Percentiles rank a stretch among this genome's conserved stretches.
Evolutionary conservation across 164 flowering plant genomes (phyloP).

Genomic region (Hamamelis virginiana): DNA sequence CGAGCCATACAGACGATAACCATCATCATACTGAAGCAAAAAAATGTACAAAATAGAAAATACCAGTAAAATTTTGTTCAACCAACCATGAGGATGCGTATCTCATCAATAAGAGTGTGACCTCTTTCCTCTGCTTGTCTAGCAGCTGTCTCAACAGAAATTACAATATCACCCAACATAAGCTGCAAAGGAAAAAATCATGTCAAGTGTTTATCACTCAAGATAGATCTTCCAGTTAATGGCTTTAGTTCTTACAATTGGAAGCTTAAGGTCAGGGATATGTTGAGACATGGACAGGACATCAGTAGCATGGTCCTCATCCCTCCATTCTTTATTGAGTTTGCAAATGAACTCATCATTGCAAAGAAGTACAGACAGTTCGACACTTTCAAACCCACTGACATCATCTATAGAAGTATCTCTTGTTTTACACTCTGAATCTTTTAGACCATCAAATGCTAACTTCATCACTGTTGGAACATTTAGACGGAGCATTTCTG

Average conservation of each 20-base stretch:
- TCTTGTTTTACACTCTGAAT: conserved; percentile 72
- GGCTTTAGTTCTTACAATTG: conserved; percentile 58
- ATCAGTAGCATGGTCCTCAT: conserved; percentile 94
- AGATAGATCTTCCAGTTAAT: background rate
- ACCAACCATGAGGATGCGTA: conserved; percentile 89
- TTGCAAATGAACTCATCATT: conserved; percentile 85
- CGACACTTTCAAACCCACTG: conserved; percentile 75
- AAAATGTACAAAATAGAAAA: background rate
- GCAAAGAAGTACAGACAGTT: conserved; percentile 84
- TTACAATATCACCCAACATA: conserved; percentile 93
- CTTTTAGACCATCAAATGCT: conserved; percentile 76
- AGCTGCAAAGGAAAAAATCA: conserved; percentile 51
- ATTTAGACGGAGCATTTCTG: conserved; percentile 81
- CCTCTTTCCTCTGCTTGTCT: conserved; percentile 96
- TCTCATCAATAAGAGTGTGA: conserved; percentile 88
- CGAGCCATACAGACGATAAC: background rate
- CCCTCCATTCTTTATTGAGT: conserved; percentile 95
- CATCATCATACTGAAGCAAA: background rate
- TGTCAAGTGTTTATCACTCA: conserved; percentile 3
- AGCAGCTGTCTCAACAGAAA: conserved; percentile 95
- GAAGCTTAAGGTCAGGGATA: conserved; percentile 76
- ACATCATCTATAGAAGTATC: conserved; percentile 68
- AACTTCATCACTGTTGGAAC: conserved; percentile 90
- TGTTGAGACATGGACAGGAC: conserved; percentile 98
- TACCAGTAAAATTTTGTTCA: background rate